Evolutionary conservation across 345 rosid species (phyloP).

Genomic region (Salix caprea): DNA sequence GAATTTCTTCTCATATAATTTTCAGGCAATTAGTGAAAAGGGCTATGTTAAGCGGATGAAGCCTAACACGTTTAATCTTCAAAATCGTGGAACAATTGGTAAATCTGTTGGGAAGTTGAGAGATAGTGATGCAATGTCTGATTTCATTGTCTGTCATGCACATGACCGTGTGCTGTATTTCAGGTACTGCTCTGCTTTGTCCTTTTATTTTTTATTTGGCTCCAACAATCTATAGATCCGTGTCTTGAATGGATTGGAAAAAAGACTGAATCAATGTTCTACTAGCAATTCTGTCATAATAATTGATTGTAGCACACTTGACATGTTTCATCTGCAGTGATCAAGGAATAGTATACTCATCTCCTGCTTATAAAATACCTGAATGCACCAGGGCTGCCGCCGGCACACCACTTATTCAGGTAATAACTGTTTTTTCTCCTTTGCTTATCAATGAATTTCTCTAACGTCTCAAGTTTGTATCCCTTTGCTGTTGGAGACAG

Average conservation of each 20-base stretch:
- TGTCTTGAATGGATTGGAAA: too few relatives aligned
- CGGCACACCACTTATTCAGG: conserved; percentile 92
- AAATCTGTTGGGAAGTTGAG: conserved; percentile 94
- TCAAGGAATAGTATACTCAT: conserved; percentile 82
- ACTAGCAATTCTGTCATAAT: too few relatives aligned
- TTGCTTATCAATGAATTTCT: not conserved
- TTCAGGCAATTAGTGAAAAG: conserved; percentile 89
- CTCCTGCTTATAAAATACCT: conserved; percentile 92
- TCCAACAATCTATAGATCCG: too few relatives aligned
- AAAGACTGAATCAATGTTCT: too few relatives aligned
- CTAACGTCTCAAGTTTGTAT: conserved; percentile 13
- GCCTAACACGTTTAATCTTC: conserved; percentile 83
- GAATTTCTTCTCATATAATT: conserved; percentile 16
- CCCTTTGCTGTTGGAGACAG: conserved; percentile 39
- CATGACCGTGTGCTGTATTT: conserved; percentile 91
- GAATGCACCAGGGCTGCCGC: conserved; percentile 88
- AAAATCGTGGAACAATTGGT: conserved; percentile 89
- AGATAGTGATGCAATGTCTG: conserved; percentile 88
- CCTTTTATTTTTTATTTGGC: not conserved
- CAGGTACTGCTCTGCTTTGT: conserved; percentile 45
- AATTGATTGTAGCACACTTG: too few relatives aligned
- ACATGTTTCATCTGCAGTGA: conserved; percentile 48
- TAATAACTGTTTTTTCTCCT: conserved; percentile 22
- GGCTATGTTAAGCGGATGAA: conserved; percentile 96
- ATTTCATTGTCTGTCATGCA: conserved; percentile 83